Conservation (phyloP, 805 yeast genomes). For the Ogataea trehalophila region DNA sequence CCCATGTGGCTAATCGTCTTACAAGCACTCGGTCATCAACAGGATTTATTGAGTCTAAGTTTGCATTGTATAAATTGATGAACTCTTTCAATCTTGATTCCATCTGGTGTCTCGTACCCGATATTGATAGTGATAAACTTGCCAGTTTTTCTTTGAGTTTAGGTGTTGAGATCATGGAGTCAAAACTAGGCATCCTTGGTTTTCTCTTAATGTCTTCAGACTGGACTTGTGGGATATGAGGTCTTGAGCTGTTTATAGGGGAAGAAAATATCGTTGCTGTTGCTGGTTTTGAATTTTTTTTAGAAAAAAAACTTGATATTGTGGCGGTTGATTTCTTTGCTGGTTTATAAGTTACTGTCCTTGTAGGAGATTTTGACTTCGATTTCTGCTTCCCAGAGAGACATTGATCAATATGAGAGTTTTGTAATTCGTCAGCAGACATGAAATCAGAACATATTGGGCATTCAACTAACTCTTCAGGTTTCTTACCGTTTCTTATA, state of each 20-base stretch:
- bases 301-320: background rate
- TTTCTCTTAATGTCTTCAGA: constrained; percentile 13
- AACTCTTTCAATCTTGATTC: constrained; percentile 74
- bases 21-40: constrained; percentile 50
- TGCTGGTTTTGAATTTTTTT: background rate
- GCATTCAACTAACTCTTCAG: constrained; percentile 47
- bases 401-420: constrained; percentile 60
- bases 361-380: background rate
- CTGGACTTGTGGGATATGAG: constrained; percentile 20
- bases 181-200: constrained; percentile 54
- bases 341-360: background rate
- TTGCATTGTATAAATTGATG: constrained; percentile 74
- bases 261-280: constrained; percentile 11
- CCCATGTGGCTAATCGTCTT: constrained; percentile 65
- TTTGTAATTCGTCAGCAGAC: constrained; percentile 52
- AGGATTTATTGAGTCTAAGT: constrained; percentile 68
- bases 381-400: constrained; percentile 28
- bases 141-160: constrained; percentile 58
- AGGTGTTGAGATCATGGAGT: constrained; percentile 52
- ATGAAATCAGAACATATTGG: constrained; percentile 60
- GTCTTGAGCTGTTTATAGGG: constrained; percentile 7
- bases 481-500: constrained; percentile 16
- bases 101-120: constrained; percentile 59
- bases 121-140: constrained; percentile 49
- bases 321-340: too few relatives aligned